Base-by-base conservation (phyloP, 2,329 filamentous ascomycete species). In the Colletotrichum karsti region DNA sequence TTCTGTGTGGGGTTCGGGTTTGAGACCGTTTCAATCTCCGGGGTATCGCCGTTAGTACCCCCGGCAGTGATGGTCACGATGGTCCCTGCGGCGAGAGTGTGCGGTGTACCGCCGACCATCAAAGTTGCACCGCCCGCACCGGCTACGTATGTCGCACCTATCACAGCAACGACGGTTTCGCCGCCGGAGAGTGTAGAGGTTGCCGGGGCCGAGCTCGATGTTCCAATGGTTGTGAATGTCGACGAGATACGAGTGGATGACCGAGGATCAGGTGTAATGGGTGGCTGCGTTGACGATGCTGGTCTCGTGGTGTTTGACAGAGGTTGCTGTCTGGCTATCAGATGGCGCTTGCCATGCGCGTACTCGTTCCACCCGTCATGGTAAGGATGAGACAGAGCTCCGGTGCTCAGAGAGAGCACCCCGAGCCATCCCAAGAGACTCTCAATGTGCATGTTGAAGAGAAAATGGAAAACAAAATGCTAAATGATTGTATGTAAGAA, bases 1-100 rank as follows among this genome's bases (percentile, higher is more conserved):
- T 46, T 37, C 7, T 37, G 54, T 1, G 35, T 28, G 5, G 15
- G 44, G 7, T 33, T 22, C 3, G 54, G 54, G 24, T 26, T 41
- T 22, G 60, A 57, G 33, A 51, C 18, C 4, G 35, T 63, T 24
- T 63, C 30, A n/a, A 63, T 51, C 30, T 63, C 60, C 2, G 62
- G 55, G n/a, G 46, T 44, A 24, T 59, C 46, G 1, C 26, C 54
- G 8, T 59, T 59, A 3, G 53, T 9, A 9, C 46, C 54, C 3
- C 54, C 44, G 13, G 20, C 51, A 3, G 22, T 51, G n/a, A 63
- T 57, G 7, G 42, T 18, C 24, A 63, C 60, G 24, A 57, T 18
- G 42, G 51, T 35, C 7, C 60, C 60, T 3, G 60, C 51, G 24
- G 60, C 41, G n/a, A 63, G 18, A 2, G 51, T n/a, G 33, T 57